These are phyloP conservation scores for Wallacemonas sp. DNA, from an alignment of 208 protist genomes.

Conservation along the genomic window DNA sequence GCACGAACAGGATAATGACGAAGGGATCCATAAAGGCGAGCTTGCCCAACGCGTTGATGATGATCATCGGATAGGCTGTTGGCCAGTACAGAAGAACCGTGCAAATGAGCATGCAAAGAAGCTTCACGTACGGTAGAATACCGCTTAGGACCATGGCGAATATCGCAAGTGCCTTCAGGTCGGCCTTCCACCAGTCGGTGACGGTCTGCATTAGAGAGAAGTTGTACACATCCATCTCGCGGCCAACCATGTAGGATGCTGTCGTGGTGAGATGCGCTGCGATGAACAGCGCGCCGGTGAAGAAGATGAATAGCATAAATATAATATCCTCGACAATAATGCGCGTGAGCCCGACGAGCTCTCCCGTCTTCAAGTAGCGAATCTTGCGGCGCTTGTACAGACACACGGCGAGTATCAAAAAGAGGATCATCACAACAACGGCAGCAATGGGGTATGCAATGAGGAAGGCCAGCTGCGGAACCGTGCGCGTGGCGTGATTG, in stretches of 20 bases:
- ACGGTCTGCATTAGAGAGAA: conserved; percentile 72
- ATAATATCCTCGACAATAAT: conserved; percentile 5
- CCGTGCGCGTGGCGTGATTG: neutral
- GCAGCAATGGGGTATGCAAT: conserved; percentile 15
- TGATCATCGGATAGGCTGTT: conserved; percentile 34
- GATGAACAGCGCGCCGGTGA: conserved; percentile 2
- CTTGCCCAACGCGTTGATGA: conserved; percentile 85
- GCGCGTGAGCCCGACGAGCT: conserved; percentile 8
- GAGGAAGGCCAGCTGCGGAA: conserved; percentile 6
- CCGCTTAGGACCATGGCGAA: conserved; percentile 83
- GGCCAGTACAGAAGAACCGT: conserved; percentile 32
- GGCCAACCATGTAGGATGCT: conserved; percentile 14
- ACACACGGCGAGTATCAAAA: neutral
- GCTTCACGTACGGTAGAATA: conserved; percentile 72
- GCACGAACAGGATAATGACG: conserved; percentile 63
- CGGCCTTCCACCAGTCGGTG: conserved; percentile 67
- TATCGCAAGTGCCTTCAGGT: conserved; percentile 62
- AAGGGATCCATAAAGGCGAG: conserved; percentile 88
- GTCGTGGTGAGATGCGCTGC: conserved; percentile 17
- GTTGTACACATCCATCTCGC: conserved; percentile 28
- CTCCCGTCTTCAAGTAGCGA: conserved; percentile 5
- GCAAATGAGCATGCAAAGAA: conserved; percentile 37
- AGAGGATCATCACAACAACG: neutral
- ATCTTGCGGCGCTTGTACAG: conserved; percentile 6
- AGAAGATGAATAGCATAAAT: conserved; percentile 13